phyloP scores from a whole-genome alignment of 1,284 basidiomycete genomes.

The Leccinum griseonigrum region DNA sequence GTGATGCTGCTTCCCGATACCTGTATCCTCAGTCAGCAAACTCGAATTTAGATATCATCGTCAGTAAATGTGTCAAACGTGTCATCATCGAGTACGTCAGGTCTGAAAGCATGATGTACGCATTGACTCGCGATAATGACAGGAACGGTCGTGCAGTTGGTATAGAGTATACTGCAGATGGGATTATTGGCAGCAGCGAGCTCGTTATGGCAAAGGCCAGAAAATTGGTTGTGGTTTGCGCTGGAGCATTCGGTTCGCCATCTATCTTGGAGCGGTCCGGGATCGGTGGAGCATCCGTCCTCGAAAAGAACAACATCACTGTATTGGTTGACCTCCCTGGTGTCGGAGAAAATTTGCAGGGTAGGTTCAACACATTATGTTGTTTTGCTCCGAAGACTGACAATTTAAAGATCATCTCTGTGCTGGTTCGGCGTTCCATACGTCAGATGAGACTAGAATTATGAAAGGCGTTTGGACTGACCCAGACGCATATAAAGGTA shows the following conservation, averaged over 20 bases:
- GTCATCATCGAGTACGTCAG: slow-evolving; percentile 33
- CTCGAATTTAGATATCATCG: slow-evolving; percentile 41
- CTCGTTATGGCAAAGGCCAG: slow-evolving; percentile 36
- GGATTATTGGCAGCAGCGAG: slow-evolving; percentile 17
- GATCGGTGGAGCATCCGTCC: slow-evolving; percentile 41
- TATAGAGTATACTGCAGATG: slow-evolving; percentile 51
- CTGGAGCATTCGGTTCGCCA: slow-evolving; percentile 57
- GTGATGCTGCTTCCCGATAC: slow-evolving; percentile 50
- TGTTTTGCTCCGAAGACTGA: background rate
- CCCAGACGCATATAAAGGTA: slow-evolving; percentile 28
- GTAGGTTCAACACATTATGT: slow-evolving; percentile 20
- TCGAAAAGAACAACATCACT: slow-evolving; percentile 41
- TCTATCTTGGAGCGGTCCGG: slow-evolving; percentile 54
- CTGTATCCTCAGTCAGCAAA: slow-evolving; percentile 42
- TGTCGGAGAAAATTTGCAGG: slow-evolving; percentile 55
- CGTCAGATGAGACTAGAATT: slow-evolving; percentile 40
- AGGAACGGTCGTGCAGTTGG: slow-evolving; percentile 54
- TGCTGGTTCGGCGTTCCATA: slow-evolving; percentile 35
- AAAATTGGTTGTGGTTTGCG: slow-evolving; percentile 40
- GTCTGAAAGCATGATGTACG: background rate
- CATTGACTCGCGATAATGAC: background rate
- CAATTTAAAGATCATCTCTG: slow-evolving; percentile 42
- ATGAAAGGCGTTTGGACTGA: slow-evolving; percentile 43
- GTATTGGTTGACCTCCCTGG: slow-evolving; percentile 44
- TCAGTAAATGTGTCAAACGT: slow-evolving; percentile 8